A percentile compares a stretch with the other conserved stretches of the same genome.
Conservation (phyloP, 2,329 filamentous ascomycete species). For the Alternaria novae-zelandiae region DNA sequence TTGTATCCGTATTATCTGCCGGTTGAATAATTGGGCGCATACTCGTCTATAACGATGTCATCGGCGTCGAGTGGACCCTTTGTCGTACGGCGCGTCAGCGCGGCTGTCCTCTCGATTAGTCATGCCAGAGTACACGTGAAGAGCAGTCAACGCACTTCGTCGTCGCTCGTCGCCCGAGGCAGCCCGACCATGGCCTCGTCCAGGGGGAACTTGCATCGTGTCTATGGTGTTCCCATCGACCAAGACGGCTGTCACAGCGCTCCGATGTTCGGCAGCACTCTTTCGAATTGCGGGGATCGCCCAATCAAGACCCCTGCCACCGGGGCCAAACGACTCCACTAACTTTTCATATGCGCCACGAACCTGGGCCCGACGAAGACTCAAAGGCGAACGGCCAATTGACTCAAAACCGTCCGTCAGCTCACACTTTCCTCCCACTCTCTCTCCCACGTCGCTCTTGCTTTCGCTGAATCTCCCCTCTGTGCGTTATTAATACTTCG, state of each 20-base stretch:
- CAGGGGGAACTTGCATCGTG: constrained; percentile 19
- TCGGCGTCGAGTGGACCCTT: constrained; percentile 74
- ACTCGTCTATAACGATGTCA: constrained; percentile 71
- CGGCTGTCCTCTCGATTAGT: constrained; percentile 48
- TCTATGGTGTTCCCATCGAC: not conserved
- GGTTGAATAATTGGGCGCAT: constrained; percentile 15
- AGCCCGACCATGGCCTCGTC: constrained; percentile 36
- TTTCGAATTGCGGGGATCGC: constrained; percentile 9
- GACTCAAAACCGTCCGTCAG: constrained; percentile 22
- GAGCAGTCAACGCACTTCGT: constrained; percentile 21
- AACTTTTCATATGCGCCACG: constrained; percentile 17
- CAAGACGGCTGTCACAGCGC: constrained; percentile 4
- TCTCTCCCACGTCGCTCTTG: constrained; percentile 8
- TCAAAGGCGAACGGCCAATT: constrained; percentile 14
- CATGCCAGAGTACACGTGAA: not conserved
- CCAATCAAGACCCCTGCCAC: constrained; percentile 16
- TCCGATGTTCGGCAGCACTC: constrained; percentile 18
- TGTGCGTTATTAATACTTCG: constrained; percentile 7
- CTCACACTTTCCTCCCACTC: not conserved
- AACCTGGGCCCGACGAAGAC: constrained; percentile 10
- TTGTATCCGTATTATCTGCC: not conserved
- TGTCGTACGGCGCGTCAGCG: constrained; percentile 72
- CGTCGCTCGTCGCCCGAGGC: constrained; percentile 42
- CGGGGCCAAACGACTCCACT: constrained; percentile 15
- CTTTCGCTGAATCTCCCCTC: constrained; percentile 14